phyloP scores from a whole-genome alignment of 2,329 filamentous ascomycete genomes.

The Paracorniculantispora psalliotae region DNA sequence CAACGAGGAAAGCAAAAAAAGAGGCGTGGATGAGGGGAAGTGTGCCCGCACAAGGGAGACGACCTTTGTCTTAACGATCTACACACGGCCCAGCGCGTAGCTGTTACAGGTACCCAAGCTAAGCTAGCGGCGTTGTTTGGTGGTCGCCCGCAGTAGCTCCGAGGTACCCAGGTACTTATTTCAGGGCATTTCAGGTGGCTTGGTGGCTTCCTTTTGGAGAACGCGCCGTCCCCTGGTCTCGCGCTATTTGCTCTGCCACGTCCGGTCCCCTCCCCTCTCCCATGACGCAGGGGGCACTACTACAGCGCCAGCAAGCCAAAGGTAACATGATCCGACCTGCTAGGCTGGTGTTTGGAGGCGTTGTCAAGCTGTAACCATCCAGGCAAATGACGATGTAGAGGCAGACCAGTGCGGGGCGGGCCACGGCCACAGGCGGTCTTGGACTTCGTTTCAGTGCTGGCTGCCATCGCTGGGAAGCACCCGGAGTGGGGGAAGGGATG shows the following conservation, averaged over 20 bases:
- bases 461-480: background rate
- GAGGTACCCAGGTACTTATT: no score
- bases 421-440: background rate
- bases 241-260: no score
- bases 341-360: background rate
- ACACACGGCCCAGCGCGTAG: background rate
- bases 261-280: background rate
- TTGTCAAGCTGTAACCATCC: constrained; percentile 7
- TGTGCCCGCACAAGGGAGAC: background rate
- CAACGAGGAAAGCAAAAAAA: background rate
- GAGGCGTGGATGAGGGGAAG: constrained; percentile 5
- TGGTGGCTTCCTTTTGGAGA: no score
- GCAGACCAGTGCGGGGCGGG: constrained; percentile 3
- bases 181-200: no score
- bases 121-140: no score
- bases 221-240: no score
- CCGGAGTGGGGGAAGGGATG: background rate
- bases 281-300: background rate
- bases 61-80: background rate
- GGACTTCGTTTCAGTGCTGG: background rate
- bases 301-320: background rate
- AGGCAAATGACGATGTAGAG: background rate
- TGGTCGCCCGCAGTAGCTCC: no score
- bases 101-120: background rate
- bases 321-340: background rate